Evolutionary conservation across 352 stramenopile species (phyloP).

Genomic region (Phytophthora rubi): DNA sequence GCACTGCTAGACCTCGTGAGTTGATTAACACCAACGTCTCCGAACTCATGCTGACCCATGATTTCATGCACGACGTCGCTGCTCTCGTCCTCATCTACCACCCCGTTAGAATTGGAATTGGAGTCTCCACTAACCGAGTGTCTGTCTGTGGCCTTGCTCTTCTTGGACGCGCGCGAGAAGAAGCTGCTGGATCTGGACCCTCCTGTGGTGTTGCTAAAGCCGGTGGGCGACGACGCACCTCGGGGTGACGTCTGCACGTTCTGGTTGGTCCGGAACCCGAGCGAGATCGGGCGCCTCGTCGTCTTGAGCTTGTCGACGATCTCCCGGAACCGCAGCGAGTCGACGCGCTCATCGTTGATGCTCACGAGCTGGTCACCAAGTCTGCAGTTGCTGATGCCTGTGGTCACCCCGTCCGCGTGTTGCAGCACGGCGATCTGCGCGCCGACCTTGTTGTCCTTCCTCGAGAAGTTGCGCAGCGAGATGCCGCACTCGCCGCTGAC

Average conservation of each 20-base stretch:
- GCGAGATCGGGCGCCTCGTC: conserved; percentile 67
- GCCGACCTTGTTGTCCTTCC: conserved; percentile 65
- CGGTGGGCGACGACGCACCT: conserved; percentile 18
- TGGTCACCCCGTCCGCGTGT: conserved; percentile 78
- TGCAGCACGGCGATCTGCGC: conserved; percentile 84
- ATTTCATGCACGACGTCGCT: conserved; percentile 32
- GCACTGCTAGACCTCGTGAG: conserved; percentile 18
- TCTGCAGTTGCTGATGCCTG: conserved; percentile 77
- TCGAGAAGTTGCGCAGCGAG: conserved; percentile 82
- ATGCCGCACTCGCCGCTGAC: conserved; percentile 85
- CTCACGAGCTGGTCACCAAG: conserved; percentile 78
- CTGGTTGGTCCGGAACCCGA: conserved; percentile 74
- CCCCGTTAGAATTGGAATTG: conserved; percentile 3
- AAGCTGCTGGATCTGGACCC: conserved; percentile 22
- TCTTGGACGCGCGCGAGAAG: conserved; percentile 19
- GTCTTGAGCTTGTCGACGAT: conserved; percentile 85
- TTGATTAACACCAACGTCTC: conserved; percentile 14
- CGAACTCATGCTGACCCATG: conserved; percentile 23
- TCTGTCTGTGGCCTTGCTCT: conserved; percentile 8
- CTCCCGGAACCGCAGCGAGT: conserved; percentile 62
- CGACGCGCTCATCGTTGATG: conserved; percentile 76
- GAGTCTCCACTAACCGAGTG: conserved; percentile 25
- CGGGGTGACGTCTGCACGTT: conserved; percentile 73
- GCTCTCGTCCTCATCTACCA: conserved; percentile 36
- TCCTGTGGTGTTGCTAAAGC: conserved; percentile 22